Evolutionary conservation across 225 moss, liverwort and hornwort genomes (phyloP).

Genomic region (Sphagnum tenellum): DNA sequence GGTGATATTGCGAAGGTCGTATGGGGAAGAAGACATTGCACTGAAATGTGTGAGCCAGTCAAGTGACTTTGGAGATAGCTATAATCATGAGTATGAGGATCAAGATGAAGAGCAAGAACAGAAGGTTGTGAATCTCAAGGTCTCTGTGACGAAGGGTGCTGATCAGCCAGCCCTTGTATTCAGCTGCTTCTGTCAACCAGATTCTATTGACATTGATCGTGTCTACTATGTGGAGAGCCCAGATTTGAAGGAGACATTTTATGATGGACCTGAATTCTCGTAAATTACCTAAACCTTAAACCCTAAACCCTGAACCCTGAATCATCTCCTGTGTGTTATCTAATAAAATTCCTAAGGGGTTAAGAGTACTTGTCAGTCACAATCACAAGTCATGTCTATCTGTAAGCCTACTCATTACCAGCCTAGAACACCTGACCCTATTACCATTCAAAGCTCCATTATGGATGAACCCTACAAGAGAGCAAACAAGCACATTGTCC

Average conservation of each 20-base stretch:
- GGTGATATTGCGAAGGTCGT: constrained; percentile 44
- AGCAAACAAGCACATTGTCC: too few relatives aligned
- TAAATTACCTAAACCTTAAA: constrained; percentile 6
- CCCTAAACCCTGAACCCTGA: too few relatives aligned
- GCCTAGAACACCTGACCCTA: too few relatives aligned
- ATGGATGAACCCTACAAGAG: too few relatives aligned
- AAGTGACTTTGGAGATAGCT: constrained; percentile 36
- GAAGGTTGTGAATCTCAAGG: constrained; percentile 44
- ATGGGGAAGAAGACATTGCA: constrained; percentile 40
- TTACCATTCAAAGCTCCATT: too few relatives aligned
- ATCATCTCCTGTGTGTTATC: too few relatives aligned
- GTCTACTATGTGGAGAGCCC: constrained; percentile 41
- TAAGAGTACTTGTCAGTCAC: too few relatives aligned
- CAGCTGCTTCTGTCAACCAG: constrained; percentile 43
- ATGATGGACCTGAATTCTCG: constrained; percentile 58
- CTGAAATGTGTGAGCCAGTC: constrained; percentile 52
- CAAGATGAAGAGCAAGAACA: constrained; percentile 21
- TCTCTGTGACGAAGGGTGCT: constrained; percentile 31
- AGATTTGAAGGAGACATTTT: constrained; percentile 30
- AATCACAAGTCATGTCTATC: too few relatives aligned
- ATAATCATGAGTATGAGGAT: constrained; percentile 12
- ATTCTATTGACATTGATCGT: constrained; percentile 32
- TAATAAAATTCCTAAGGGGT: too few relatives aligned
- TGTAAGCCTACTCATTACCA: too few relatives aligned
- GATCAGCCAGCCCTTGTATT: constrained; percentile 28